Evolutionary conservation across 2,329 filamentous ascomycete species (phyloP).

Genomic region (Fusarium circinatum): DNA sequence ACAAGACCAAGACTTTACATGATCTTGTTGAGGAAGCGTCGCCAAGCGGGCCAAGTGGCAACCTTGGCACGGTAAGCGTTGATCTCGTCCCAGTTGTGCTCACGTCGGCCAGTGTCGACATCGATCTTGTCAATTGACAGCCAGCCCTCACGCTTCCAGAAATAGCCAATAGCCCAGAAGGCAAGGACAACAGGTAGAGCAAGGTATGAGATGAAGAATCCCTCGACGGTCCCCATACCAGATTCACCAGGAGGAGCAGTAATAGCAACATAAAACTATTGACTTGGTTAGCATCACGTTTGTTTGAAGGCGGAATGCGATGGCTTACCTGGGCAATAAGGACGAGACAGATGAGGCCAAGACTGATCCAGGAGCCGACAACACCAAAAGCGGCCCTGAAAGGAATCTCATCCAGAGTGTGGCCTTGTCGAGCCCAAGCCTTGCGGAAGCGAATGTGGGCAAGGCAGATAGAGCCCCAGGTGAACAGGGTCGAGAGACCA

Average conservation of each 20-base stretch:
- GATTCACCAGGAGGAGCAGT: constrained; percentile 46
- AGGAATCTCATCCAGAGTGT: constrained; percentile 72
- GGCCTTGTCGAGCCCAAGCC: constrained; percentile 69
- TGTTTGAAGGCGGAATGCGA: too few relatives aligned
- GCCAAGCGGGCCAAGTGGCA: constrained; percentile 64
- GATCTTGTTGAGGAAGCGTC: constrained; percentile 50
- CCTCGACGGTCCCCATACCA: constrained; percentile 55
- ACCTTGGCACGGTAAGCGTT: constrained; percentile 63
- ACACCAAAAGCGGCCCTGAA: constrained; percentile 71
- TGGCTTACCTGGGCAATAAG: constrained; percentile 62
- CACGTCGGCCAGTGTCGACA: constrained; percentile 72
- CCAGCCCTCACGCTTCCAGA: constrained; percentile 74
- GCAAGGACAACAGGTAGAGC: constrained; percentile 63
- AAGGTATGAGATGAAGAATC: constrained; percentile 67
- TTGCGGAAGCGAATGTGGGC: constrained; percentile 72
- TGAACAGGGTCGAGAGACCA: constrained; percentile 70
- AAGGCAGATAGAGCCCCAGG: constrained; percentile 73
- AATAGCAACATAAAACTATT: constrained; percentile 62
- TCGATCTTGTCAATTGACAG: constrained; percentile 70
- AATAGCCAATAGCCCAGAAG: constrained; percentile 68
- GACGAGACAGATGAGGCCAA: constrained; percentile 65
- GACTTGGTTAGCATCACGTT: constrained; percentile 4
- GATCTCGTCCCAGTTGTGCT: constrained; percentile 73
- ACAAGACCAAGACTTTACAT: constrained; percentile 46
- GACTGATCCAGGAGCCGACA: constrained; percentile 70